Percentiles rank a stretch among this genome's conserved stretches.
Evolutionary conservation across 176 grass and related monocot species (phyloP).

Genomic region (Aegilops tauschii): DNA sequence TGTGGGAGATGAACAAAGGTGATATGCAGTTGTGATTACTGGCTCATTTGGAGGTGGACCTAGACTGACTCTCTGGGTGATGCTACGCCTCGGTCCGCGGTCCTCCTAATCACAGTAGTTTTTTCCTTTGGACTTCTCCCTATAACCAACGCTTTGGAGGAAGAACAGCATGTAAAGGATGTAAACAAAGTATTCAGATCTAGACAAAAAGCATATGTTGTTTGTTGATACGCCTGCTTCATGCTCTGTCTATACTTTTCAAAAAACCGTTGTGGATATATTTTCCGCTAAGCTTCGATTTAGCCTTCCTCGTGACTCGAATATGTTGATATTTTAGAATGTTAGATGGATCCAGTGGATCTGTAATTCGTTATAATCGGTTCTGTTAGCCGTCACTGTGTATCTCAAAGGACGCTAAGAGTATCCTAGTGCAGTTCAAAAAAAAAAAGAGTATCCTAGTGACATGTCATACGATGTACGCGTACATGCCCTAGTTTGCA

Average conservation of each 20-base stretch:
- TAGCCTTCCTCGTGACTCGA: neutral
- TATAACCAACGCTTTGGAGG: constrained; percentile 34
- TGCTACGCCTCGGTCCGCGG: constrained; percentile 2
- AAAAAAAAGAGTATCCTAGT: neutral
- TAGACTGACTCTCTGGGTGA: neutral
- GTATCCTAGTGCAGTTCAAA: neutral
- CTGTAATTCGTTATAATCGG: no score
- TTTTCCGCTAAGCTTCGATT: neutral
- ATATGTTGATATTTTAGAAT: neutral
- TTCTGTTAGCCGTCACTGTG: no score
- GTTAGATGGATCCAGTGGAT: neutral
- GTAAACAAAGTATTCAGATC: constrained; percentile 49
- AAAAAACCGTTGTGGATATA: neutral
- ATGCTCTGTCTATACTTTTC: neutral
- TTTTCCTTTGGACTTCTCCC: constrained; percentile 24
- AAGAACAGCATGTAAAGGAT: constrained; percentile 50
- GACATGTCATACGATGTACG: neutral
- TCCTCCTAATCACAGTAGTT: constrained; percentile 28
- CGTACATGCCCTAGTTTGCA: neutral
- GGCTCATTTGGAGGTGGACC: constrained; percentile 20
- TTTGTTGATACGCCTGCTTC: constrained; percentile 34
- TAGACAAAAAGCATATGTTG: constrained; percentile 18
- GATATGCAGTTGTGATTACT: constrained; percentile 20
- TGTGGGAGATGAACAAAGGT: constrained; percentile 34
- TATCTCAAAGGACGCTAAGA: no score